A percentile compares a stretch with the other conserved stretches of the same genome.
Evolutionary conservation across 108 stramenopile species (phyloP).

Genomic region (Schizochytrium sp.): DNA sequence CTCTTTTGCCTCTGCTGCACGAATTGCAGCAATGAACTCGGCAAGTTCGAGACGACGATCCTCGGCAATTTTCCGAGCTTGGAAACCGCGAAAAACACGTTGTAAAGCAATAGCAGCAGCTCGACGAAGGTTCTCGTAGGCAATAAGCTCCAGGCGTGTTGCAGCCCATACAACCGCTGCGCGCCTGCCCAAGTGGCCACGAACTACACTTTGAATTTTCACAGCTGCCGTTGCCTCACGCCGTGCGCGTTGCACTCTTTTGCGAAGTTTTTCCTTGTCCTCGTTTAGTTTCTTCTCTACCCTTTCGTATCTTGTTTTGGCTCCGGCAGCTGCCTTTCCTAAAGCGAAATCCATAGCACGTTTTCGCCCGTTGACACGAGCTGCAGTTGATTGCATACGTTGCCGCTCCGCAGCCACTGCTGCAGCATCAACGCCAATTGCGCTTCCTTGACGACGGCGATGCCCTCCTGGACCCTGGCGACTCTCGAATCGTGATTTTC

Average conservation of each 20-base stretch:
- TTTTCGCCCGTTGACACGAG: slow-evolving; percentile 17
- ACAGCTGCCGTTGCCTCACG: slow-evolving; percentile 8
- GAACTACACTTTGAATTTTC: slow-evolving; percentile 63
- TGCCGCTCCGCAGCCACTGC: slow-evolving; percentile 60
- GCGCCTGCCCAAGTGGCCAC: slow-evolving; percentile 70
- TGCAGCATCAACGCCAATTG: slow-evolving; percentile 44
- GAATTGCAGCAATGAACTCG: slow-evolving; percentile 68
- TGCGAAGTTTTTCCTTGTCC: slow-evolving; percentile 63
- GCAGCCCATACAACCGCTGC: slow-evolving; percentile 66
- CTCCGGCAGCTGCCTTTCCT: slow-evolving; percentile 57
- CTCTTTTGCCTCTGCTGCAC: slow-evolving; percentile 68
- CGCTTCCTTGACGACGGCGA: neutral
- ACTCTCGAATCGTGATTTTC: slow-evolving; percentile 62
- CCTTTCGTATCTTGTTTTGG: neutral
- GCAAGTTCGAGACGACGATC: slow-evolving; percentile 67
- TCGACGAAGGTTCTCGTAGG: slow-evolving; percentile 62
- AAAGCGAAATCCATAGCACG: slow-evolving; percentile 63
- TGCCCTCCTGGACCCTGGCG: neutral
- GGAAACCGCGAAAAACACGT: slow-evolving; percentile 67
- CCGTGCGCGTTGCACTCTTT: slow-evolving; percentile 30
- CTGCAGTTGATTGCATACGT: slow-evolving; percentile 65
- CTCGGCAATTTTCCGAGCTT: slow-evolving; percentile 56
- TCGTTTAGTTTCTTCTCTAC: slow-evolving; percentile 39
- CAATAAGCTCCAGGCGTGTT: slow-evolving; percentile 64
- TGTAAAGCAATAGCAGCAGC: slow-evolving; percentile 70